Evolutionary conservation across 345 rosid genomes (phyloP), one percentile per base, ranked within the genome.

Genomic region (Gossypium australe): DNA sequence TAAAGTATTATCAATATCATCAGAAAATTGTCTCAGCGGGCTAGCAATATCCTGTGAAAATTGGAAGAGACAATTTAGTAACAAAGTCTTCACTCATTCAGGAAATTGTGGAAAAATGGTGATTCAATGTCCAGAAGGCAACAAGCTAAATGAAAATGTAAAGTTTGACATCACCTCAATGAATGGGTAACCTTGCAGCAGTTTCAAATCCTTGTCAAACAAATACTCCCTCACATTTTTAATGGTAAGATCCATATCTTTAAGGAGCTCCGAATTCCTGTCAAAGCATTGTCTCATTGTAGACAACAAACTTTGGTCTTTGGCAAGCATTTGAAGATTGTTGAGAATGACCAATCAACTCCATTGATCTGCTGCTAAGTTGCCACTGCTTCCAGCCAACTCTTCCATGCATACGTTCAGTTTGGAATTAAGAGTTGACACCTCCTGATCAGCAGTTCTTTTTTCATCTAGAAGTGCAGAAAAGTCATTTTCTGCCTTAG

Each of bases 371-470:
- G 77, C 78, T 41, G 87, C 84, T 16, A 87, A 69, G 80, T 78
- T 88, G 67, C 89, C 92, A 70, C 72, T 90, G 55, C 81, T 80
- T 84, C 89, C 91, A 70, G 90, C 83, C 82, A 90, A 81, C 84
- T 92, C 97, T 72, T 89, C 94, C 87, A 88, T 84, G 86, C 94
- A 88, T 69, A 89, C 85, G 73, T 81, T 85, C 79, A 92, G 78
- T 83, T 87, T 89, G 76, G 92, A 86, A 76, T 81, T 84, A 52
- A 94, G 88, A 58, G 78, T 72, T 43, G 85, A 88, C 64, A 86
- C 79, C 81, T 94, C 97, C 78, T 81, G 85, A 75, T 59, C 88
- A 57, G 88, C 79, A 73, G 80, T 80, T 80, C 75, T 83, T 82
- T 85, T 87, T 72, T 85, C 97, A 53, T 78, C 85, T 83, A 88